Evolutionary conservation across 225 moss, liverwort and hornwort genomes (phyloP).

Genomic region (Asterella californica): DNA sequence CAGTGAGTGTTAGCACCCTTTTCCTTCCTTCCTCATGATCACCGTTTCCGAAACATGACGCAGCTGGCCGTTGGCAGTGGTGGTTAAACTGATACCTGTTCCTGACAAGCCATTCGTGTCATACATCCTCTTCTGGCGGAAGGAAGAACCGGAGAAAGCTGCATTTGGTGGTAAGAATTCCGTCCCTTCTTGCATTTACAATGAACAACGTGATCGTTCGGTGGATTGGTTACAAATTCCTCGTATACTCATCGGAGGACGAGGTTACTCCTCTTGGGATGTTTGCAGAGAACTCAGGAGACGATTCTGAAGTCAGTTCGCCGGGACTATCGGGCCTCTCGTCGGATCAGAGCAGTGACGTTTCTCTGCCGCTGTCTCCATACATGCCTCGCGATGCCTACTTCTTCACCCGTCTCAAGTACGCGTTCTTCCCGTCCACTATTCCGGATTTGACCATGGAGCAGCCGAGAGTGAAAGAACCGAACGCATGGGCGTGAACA

Average conservation of each 20-base stretch:
- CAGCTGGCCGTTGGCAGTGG: constrained; percentile 68
- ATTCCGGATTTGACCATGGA: constrained; percentile 29
- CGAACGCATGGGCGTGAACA: constrained; percentile 23
- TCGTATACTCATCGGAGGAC: neutral
- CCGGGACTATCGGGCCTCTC: constrained; percentile 22
- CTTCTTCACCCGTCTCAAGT: constrained; percentile 63
- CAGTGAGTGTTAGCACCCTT: neutral
- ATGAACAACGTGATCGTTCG: neutral
- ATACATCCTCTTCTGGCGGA: constrained; percentile 56
- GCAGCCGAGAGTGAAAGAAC: constrained; percentile 16
- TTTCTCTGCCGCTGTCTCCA: constrained; percentile 52
- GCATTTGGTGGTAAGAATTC: constrained; percentile 45
- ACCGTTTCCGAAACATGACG: neutral
- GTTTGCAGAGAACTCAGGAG: neutral
- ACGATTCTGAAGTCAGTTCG: constrained; percentile 1
- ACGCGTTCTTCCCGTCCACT: constrained; percentile 74
- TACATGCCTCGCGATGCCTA: constrained; percentile 46
- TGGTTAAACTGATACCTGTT: constrained; percentile 64
- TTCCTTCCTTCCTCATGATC: neutral
- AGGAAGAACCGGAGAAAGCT: constrained; percentile 28
- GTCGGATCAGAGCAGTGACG: constrained; percentile 48
- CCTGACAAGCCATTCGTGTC: constrained; percentile 56
- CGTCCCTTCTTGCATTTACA: neutral
- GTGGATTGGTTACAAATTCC: neutral
- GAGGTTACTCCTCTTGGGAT: neutral